phyloP scores from a whole-genome alignment of 2,329 filamentous ascomycete genomes.

The Sporothrix protearum region DNA sequence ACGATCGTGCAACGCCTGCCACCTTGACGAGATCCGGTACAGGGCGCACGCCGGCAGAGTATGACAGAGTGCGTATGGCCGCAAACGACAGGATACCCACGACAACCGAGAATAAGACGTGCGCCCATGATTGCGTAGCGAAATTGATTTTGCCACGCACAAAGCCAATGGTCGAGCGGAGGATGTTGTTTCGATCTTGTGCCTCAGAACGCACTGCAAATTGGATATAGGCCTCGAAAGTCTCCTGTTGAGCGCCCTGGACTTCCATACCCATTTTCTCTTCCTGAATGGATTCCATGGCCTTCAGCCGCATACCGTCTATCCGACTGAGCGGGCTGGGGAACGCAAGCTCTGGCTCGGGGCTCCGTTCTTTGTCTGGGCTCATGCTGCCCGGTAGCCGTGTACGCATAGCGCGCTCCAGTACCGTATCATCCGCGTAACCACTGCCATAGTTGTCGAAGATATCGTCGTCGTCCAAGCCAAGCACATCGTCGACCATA shows the following conservation, averaged over 20 bases:
- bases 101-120: conserved; percentile 59
- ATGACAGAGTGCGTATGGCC: conserved; percentile 62
- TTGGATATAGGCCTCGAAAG: background rate
- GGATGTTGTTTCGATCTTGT: conserved; percentile 64
- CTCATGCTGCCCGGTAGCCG: conserved; percentile 55
- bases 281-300: conserved; percentile 26
- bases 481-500: conserved; percentile 32
- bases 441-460: conserved; percentile 12
- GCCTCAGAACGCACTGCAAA: background rate
- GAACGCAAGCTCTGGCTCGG: conserved; percentile 44
- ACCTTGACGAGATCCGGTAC: conserved; percentile 88
- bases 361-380: conserved; percentile 52
- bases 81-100: conserved; percentile 62
- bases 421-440: conserved; percentile 36
- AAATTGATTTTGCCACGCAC: conserved; percentile 57
- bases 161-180: conserved; percentile 67
- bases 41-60: conserved; percentile 62
- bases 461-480: conserved; percentile 22
- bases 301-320: conserved; percentile 6
- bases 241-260: background rate
- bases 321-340: conserved; percentile 10
- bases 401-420: conserved; percentile 53
- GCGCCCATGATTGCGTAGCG: conserved; percentile 67
- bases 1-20: conserved; percentile 81
- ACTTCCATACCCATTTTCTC: conserved; percentile 23